These are phyloP conservation scores for Candida sojae DNA, from an alignment of 1,139 yeast species.

Conservation along the genomic window DNA sequence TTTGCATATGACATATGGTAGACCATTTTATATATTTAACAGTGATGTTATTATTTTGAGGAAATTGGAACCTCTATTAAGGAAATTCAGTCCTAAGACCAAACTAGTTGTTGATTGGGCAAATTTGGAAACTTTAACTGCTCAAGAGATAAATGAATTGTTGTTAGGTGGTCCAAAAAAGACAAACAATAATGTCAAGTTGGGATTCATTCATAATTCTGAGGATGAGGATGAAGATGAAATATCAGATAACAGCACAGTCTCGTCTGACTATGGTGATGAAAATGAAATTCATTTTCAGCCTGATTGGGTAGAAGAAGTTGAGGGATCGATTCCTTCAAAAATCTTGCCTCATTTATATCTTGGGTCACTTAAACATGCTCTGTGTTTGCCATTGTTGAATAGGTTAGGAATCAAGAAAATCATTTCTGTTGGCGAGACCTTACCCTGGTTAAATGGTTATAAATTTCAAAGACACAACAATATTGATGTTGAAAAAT, in stretches of 20 bases:
- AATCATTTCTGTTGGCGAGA: constrained; percentile 86
- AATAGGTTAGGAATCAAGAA: constrained; percentile 68
- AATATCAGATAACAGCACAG: background rate
- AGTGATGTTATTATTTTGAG: constrained; percentile 69
- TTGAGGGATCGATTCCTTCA: constrained; percentile 69
- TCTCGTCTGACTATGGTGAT: constrained; percentile 10
- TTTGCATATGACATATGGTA: constrained; percentile 60
- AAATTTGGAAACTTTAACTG: constrained; percentile 29
- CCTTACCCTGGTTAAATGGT: constrained; percentile 59
- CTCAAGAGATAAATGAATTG: constrained; percentile 35
- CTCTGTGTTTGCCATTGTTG: constrained; percentile 68
- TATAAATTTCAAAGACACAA: constrained; percentile 28
- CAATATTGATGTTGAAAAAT: constrained; percentile 24
- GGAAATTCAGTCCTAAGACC: constrained; percentile 52
- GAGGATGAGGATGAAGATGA: constrained; percentile 5
- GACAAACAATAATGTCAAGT: constrained; percentile 16
- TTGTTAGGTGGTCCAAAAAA: constrained; percentile 23
- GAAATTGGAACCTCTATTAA: constrained; percentile 62
- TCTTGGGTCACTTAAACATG: constrained; percentile 83
- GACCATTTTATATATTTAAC: constrained; percentile 84
- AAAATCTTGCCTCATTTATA: constrained; percentile 81
- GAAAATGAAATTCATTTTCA: background rate
- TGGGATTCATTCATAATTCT: constrained; percentile 10
- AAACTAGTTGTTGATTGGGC: constrained; percentile 20
- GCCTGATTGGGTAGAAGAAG: constrained; percentile 42